phyloP scores from a whole-genome alignment of 352 stramenopile species.

The Pythium monospermum region DNA sequence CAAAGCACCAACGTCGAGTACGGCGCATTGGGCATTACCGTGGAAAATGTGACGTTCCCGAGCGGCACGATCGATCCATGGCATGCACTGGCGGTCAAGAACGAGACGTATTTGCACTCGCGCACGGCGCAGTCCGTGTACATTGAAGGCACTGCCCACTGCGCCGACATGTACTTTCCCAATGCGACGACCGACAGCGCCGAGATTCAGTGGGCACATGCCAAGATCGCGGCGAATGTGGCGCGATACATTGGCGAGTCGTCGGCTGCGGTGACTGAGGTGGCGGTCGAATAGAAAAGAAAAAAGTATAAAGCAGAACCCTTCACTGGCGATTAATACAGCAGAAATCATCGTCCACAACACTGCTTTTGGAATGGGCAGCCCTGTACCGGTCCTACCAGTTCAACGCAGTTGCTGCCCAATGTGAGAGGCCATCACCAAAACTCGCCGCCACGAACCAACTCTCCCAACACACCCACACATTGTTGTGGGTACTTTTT shows the following conservation, averaged over 20 bases:
- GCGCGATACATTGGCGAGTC: constrained; percentile 29
- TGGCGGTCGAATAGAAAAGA: constrained; percentile 13
- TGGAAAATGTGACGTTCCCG: constrained; percentile 75
- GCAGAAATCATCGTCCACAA: too few relatives aligned
- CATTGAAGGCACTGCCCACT: constrained; percentile 80
- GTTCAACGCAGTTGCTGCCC: too few relatives aligned
- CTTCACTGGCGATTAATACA: too few relatives aligned
- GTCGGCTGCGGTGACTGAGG: constrained; percentile 1
- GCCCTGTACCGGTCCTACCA: too few relatives aligned
- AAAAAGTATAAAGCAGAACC: too few relatives aligned
- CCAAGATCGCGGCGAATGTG: constrained; percentile 51
- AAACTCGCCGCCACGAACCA: too few relatives aligned
- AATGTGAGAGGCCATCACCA: too few relatives aligned
- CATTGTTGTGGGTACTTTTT: too few relatives aligned
- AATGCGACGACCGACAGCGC: constrained; percentile 43
- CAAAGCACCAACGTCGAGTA: constrained; percentile 69
- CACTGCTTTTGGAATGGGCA: too few relatives aligned
- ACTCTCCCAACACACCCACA: too few relatives aligned
- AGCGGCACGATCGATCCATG: constrained; percentile 84
- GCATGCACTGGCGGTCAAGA: constrained; percentile 76
- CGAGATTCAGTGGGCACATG: constrained; percentile 60
- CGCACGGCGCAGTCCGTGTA: constrained; percentile 52
- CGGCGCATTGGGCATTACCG: constrained; percentile 65
- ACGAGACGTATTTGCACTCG: constrained; percentile 54
- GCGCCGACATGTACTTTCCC: constrained; percentile 79